phyloP scores from a whole-genome alignment of 2,329 filamentous ascomycete genomes.

The Tolypocladium endophyticum region DNA sequence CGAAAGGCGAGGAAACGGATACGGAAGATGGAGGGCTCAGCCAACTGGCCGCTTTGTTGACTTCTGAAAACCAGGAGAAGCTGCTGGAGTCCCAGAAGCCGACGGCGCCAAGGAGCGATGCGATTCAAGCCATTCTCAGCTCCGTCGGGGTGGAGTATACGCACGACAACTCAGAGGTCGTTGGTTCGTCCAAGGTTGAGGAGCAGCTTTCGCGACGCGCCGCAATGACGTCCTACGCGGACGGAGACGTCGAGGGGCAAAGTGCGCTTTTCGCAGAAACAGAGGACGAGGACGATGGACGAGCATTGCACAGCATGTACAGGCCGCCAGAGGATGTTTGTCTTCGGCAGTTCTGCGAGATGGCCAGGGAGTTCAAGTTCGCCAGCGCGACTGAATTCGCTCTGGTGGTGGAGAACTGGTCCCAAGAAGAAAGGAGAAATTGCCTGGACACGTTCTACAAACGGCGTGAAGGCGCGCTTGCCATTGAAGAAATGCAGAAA shows the following conservation, averaged over 20 bases:
- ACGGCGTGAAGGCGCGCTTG: slow-evolving; percentile 42
- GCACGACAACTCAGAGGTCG: slow-evolving; percentile 90
- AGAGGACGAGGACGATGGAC: slow-evolving; percentile 20
- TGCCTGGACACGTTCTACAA: slow-evolving; percentile 75
- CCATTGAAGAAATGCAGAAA: slow-evolving; percentile 1
- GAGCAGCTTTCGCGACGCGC: slow-evolving; percentile 71
- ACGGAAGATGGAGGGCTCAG: slow-evolving; percentile 58
- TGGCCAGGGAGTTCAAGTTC: slow-evolving; percentile 74
- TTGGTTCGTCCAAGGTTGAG: slow-evolving; percentile 89
- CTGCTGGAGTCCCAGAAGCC: slow-evolving; percentile 21
- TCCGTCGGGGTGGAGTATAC: slow-evolving; percentile 88
- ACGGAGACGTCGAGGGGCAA: slow-evolving; percentile 34
- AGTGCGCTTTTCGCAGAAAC: slow-evolving; percentile 49
- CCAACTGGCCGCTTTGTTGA: slow-evolving; percentile 52
- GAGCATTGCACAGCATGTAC: slow-evolving; percentile 36
- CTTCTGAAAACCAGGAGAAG: slow-evolving; percentile 34
- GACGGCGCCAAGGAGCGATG: slow-evolving; percentile 48
- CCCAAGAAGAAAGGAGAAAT: slow-evolving; percentile 67
- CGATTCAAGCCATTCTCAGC: slow-evolving; percentile 79
- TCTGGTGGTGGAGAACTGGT: slow-evolving; percentile 82
- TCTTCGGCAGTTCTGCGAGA: slow-evolving; percentile 78
- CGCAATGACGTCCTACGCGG: slow-evolving; percentile 42
- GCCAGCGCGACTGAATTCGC: slow-evolving; percentile 73
- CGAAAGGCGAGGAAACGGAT: slow-evolving; percentile 40
- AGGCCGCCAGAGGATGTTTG: slow-evolving; percentile 66